Base-by-base conservation (phyloP, 2,329 filamentous ascomycete genomes). In the Colletotrichum sp. region DNA sequence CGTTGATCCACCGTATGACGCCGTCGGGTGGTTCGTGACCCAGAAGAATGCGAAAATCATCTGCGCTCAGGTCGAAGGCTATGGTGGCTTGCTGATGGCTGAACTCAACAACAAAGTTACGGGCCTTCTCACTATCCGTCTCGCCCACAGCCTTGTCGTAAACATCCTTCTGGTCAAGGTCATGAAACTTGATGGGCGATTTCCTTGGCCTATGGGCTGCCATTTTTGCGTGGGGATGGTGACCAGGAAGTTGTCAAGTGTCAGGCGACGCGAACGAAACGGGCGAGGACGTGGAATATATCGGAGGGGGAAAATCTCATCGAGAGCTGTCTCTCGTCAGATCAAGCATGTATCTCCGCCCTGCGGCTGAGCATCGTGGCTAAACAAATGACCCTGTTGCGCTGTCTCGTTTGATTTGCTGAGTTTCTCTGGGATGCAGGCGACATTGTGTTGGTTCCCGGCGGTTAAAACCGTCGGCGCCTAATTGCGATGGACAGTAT, bases 1-100 rank as follows among this genome's bases (percentile, higher is more conserved):
- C 89, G 77, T 95, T 95, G 79, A 95, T 95, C 94, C 94, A 96
- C 82, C 93, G 88, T 6, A 94, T 87, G 70, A 49, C 80, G 59
- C 71, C 70, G 36, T 72, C 67, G 4, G 79, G 63, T n/a, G 77
- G 79, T 60, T 81, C 76, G 13, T 77, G 76, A 13, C 80, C 76
- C 36, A 88, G 81, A 3, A 91, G 81, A 21, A 77, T 76, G 16
- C 82, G 72, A 34, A 92, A 82, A 5, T 89, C 85, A 3, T 83
- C 77, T 2, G 82, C 79, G 5, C 83, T 80, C 10, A 94, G 83
- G 78, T 94, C 85, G 68, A 90, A 89, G 4, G 90, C 91, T 75
- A 92, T 90, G 71, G 85, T 88, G 49, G 92, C 91, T 55, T 87
- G 82, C 3, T 89, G 83, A 60, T 88, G 87, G 13, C 90, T 90